Base-by-base conservation (phyloP, 75 land plant genomes). In the Ceratopteris richardii region DNA sequence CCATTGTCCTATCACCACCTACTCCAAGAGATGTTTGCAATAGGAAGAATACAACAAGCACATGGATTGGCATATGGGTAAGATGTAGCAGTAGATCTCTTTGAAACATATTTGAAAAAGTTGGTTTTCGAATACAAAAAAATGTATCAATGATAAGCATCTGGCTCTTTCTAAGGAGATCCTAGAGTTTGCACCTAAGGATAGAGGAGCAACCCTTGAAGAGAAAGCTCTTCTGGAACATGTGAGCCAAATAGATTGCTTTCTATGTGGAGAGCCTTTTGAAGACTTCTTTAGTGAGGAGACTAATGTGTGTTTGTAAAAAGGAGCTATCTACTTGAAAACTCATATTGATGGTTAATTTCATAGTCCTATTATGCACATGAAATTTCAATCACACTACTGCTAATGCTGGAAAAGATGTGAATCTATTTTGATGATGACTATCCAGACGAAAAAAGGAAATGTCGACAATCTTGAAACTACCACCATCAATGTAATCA, bases 21-120 rank as follows among this genome's bases (percentile, higher is more conserved):
- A 4, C 37, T 4, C 7, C 9, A 9, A 33, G 60, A 57, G 99
- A 11, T 95, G 87, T 62, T 81, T 73, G 61, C 39, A 3, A 52
- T 88, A 90, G 62, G 99, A 90, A 51, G 93, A 84, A 61, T 93
- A 90, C 31, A 84, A 86, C 47, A 82, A 63, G 60, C 99, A 95
- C 73, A 87, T 90, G 93, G 97, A 95, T 66, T 95, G 97, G 97
- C 99, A 95, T 77, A 89, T 87, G 17, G 79, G 88, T 17, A 80
- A 80, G 58, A 95, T 87, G 53, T 69, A 83, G 51, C 92, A 82
- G 61, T 87, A 87, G 26, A 33, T 3, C 9, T 68, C 86, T 42
- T 66, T 48, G 24, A 76, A 74, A 44, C 62, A 76, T 60, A 41
- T 65, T 9, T 95, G 97, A 37, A 75, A 92, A 5, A 84, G 75